These are phyloP conservation scores for Lignosus rhinocerotis DNA, from an alignment of 1,284 basidiomycete species.

Conservation along the genomic window DNA sequence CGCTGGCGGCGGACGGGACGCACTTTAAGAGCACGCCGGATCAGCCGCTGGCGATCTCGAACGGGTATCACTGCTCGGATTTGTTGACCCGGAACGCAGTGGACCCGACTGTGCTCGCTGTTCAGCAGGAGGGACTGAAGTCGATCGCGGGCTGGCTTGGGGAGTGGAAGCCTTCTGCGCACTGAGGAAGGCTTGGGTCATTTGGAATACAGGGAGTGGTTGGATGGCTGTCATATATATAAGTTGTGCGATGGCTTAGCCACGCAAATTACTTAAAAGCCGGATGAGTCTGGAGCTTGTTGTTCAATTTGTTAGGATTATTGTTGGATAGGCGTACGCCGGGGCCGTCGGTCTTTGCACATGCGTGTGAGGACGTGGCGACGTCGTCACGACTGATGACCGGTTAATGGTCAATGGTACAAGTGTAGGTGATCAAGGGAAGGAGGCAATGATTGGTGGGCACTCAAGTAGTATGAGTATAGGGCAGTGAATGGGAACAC, in stretches of 20 bases:
- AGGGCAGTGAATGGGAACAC: neutral
- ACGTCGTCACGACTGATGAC: neutral
- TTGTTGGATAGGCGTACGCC: neutral
- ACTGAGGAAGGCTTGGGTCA: neutral
- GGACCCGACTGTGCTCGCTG: conserved; percentile 52
- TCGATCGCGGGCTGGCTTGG: conserved; percentile 54
- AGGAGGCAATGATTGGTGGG: neutral
- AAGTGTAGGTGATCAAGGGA: neutral
- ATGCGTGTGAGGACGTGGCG: neutral
- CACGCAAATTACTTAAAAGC: no score
- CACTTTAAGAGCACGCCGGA: conserved; percentile 46
- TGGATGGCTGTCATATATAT: neutral
- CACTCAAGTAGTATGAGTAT: neutral
- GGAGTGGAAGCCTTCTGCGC: conserved; percentile 33
- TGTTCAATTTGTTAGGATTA: neutral
- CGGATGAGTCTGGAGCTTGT: no score
- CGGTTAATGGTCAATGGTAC: neutral
- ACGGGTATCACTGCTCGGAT: conserved; percentile 72
- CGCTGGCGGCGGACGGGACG: conserved; percentile 59
- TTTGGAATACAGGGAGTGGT: neutral
- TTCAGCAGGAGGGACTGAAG: conserved; percentile 49
- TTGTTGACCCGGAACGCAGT: conserved; percentile 44
- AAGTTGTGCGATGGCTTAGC: no score
- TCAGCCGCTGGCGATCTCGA: conserved; percentile 56
- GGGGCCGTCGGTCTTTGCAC: no score